A percentile compares a stretch with the other conserved stretches of the same genome.
These are phyloP conservation scores for Akanthomyces muscarius DNA, from an alignment of 2,329 filamentous ascomycete species.

Conservation along the genomic window DNA sequence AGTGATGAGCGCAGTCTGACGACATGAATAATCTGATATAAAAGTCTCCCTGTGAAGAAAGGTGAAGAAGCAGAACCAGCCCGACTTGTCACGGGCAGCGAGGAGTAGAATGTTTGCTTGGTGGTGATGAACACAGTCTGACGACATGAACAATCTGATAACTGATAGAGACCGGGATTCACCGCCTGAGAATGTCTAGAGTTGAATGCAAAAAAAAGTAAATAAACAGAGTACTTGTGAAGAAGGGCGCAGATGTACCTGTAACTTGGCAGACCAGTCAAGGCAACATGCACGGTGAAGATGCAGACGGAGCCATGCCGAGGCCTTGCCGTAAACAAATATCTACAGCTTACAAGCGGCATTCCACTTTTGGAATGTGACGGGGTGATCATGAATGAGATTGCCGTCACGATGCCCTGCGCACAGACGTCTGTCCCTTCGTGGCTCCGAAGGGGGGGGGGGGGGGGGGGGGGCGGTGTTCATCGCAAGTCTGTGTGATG, in stretches of 20 bases:
- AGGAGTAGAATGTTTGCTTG: neutral
- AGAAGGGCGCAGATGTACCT: neutral
- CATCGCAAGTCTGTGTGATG: constrained; percentile 1
- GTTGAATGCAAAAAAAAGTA: neutral
- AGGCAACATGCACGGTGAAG: neutral
- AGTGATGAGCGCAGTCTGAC: neutral
- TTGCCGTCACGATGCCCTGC: neutral
- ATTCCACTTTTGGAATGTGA: constrained; percentile 14
- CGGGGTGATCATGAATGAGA: neutral
- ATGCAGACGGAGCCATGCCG: neutral
- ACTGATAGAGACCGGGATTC: neutral
- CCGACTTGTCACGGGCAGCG: neutral
- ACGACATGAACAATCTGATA: neutral
- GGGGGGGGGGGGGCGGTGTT: neutral
- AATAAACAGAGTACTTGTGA: neutral
- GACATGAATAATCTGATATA: neutral
- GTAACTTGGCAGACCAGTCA: neutral
- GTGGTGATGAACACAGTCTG: neutral
- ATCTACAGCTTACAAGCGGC: neutral
- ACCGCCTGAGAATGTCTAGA: neutral
- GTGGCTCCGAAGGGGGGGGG: no score
- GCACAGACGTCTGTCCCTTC: constrained; percentile 1
- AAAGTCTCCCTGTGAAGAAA: neutral
- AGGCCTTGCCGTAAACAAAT: neutral
- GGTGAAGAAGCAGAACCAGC: no score